A percentile compares a stretch with the other conserved stretches of the same genome.
phyloP scores from a whole-genome alignment of 2,329 filamentous ascomycete genomes.

The Leptodontidium sp. region DNA sequence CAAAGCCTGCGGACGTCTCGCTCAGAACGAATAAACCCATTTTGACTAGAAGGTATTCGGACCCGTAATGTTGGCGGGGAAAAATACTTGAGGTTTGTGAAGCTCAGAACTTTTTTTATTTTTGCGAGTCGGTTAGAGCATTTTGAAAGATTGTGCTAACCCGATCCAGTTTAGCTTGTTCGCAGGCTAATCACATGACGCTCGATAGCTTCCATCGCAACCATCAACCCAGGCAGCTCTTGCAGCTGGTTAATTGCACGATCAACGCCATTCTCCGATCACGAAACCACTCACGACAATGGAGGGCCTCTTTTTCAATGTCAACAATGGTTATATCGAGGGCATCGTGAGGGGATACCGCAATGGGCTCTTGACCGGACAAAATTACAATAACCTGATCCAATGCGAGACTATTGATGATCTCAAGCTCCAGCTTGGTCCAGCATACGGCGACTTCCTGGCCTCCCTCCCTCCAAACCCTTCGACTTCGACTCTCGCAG shows the following conservation, averaged over 20 bases:
- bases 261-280: background rate
- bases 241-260: background rate
- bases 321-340: slow-evolving; percentile 80
- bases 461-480: slow-evolving; percentile 93
- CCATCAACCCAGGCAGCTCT: background rate
- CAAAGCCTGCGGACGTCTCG: slow-evolving; percentile 89
- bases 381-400: slow-evolving; percentile 94
- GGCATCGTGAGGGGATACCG: slow-evolving; percentile 77
- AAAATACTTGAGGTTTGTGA: slow-evolving; percentile 33
- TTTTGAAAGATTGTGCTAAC: slow-evolving; percentile 4
- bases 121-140: background rate
- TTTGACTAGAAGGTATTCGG: slow-evolving; percentile 46
- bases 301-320: slow-evolving; percentile 95
- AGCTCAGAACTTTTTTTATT: background rate
- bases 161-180: background rate
- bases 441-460: slow-evolving; percentile 97
- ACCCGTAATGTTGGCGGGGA: slow-evolving; percentile 23
- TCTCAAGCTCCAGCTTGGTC: slow-evolving; percentile 95
- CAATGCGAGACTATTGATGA: slow-evolving; percentile 99
- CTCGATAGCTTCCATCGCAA: slow-evolving; percentile 10
- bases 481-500: slow-evolving; percentile 91
- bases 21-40: slow-evolving; percentile 94
- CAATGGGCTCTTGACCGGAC: slow-evolving; percentile 86
- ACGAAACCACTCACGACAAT: slow-evolving; percentile 54
- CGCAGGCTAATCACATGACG: background rate